Evolutionary conservation across 2,329 filamentous ascomycete species (phyloP).

Genomic region (Fusarium goolgardi): DNA sequence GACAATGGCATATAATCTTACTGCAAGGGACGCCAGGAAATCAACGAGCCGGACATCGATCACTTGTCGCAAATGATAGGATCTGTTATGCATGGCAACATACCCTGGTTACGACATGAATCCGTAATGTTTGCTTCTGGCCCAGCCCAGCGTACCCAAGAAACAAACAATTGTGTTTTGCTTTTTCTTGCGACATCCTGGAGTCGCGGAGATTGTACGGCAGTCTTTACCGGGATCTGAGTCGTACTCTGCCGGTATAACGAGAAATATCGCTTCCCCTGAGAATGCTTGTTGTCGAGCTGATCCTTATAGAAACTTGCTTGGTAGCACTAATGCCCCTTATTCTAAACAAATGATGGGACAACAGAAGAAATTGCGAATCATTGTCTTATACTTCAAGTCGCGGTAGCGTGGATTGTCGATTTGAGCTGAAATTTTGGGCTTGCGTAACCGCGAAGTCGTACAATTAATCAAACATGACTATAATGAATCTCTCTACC

Average conservation of each 20-base stretch:
- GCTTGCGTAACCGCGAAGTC: conserved; percentile 11
- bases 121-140: conserved; percentile 1
- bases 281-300: neutral
- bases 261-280: conserved; percentile 6
- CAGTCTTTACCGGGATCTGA: neutral
- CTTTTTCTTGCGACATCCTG: neutral
- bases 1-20: neutral
- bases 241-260: neutral
- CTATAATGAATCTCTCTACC: neutral
- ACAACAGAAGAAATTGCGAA: neutral
- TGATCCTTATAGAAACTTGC: neutral
- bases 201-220: conserved; percentile 1
- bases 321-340: neutral
- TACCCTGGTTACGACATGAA: conserved; percentile 4
- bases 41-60: neutral
- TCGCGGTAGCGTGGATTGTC: neutral
- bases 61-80: conserved; percentile 38
- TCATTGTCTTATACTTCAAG: neutral
- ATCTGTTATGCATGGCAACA: conserved; percentile 23
- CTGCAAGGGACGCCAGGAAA: neutral
- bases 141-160: neutral
- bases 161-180: conserved; percentile 2
- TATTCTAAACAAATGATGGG: neutral
- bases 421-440: conserved; percentile 16
- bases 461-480: conserved; percentile 25